Conservation (phyloP, 768 basidiomycete species). For the Trametes sanguinea region DNA sequence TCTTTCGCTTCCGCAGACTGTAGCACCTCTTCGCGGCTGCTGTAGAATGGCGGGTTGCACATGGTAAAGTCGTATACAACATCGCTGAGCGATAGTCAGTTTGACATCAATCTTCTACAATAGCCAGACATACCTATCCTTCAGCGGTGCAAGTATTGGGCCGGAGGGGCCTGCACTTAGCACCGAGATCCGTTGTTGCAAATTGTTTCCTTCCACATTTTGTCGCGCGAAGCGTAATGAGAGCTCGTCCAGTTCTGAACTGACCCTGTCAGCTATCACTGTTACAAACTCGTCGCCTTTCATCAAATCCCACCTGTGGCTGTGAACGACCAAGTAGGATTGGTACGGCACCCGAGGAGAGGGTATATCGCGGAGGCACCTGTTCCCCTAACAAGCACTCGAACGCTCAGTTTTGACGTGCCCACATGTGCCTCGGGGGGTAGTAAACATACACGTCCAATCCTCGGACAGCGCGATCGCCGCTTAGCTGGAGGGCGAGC, state of each 20-base stretch:
- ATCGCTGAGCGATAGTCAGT: background rate
- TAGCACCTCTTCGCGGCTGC: constrained; percentile 66
- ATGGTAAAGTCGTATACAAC: constrained; percentile 70
- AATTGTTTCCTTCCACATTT: constrained; percentile 61
- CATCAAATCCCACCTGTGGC: constrained; percentile 59
- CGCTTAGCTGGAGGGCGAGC: constrained; percentile 13
- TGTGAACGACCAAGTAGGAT: constrained; percentile 57
- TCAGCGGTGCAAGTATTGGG: constrained; percentile 50
- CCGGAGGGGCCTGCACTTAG: constrained; percentile 39
- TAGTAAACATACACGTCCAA: constrained; percentile 67
- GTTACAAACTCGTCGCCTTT: too few species aligned
- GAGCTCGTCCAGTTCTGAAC: constrained; percentile 65
- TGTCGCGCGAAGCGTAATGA: constrained; percentile 58
- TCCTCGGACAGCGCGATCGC: constrained; percentile 42
- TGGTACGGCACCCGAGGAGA: constrained; percentile 61
- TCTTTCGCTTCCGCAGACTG: constrained; percentile 64
- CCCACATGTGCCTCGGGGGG: background rate
- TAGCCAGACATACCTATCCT: constrained; percentile 15
- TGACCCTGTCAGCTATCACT: too few species aligned
- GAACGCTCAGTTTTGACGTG: background rate
- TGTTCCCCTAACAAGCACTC: constrained; percentile 61
- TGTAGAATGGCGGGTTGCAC: constrained; percentile 97
- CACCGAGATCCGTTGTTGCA: constrained; percentile 54
- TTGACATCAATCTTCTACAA: background rate
- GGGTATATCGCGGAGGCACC: constrained; percentile 92